phyloP scores from a whole-genome alignment of 2,329 filamentous ascomycete genomes.

The Aspergillus puulaauensis region DNA sequence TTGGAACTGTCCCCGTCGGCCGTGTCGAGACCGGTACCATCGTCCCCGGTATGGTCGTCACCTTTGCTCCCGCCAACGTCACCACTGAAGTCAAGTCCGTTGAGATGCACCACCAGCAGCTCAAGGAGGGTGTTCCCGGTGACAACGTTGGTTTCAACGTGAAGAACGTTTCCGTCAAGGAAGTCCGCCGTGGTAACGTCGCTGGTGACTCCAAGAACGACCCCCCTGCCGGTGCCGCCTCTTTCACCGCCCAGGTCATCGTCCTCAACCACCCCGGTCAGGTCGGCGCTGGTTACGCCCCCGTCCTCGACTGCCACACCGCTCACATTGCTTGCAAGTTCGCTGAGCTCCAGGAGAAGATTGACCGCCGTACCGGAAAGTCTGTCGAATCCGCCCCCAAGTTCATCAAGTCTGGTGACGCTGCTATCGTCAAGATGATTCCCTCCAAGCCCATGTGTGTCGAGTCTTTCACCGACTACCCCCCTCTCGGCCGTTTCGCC shows the following conservation, averaged over 20 bases:
- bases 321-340: constrained; percentile 99
- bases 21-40: constrained; percentile 99
- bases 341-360: constrained; percentile 98
- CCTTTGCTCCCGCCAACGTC: constrained; percentile 97
- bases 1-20: constrained; percentile 98
- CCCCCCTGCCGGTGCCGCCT: constrained; percentile 82
- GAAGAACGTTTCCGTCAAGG: constrained; percentile 99
- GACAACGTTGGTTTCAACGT: constrained; percentile 99
- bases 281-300: constrained; percentile 98
- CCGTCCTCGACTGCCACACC: constrained; percentile 99
- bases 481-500: constrained; percentile 98
- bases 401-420: constrained; percentile 99
- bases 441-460: constrained; percentile 99
- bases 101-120: constrained; percentile 99
- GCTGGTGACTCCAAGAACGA: constrained; percentile 99
- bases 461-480: constrained; percentile 99
- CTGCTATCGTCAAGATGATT: constrained; percentile 99
- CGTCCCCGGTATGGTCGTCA: constrained; percentile 81
- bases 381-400: constrained; percentile 87
- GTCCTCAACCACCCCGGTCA: constrained; percentile 99
- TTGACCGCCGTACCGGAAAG: constrained; percentile 99
- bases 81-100: constrained; percentile 99
- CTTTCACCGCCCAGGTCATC: constrained; percentile 99
- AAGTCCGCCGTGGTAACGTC: constrained; percentile 99
- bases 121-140: constrained; percentile 89